Evolutionary conservation across 192 early-diverging fungal species (phyloP).

Genomic region (Chytriomyces confervae): DNA sequence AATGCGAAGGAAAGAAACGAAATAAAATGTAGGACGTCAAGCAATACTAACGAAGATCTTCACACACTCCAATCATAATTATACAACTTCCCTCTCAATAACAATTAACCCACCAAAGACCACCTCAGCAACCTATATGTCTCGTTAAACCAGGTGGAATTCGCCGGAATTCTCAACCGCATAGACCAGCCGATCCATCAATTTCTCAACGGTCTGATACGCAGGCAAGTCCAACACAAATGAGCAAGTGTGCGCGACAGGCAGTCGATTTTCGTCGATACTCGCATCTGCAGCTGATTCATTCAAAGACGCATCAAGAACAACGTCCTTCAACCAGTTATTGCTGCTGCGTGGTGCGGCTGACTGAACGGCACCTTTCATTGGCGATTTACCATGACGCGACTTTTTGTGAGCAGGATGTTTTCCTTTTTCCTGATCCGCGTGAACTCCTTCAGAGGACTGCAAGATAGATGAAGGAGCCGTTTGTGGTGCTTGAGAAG

Average conservation of each 20-base stretch:
- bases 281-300: conserved; percentile 6
- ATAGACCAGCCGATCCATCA: conserved; percentile 33
- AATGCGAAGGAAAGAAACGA: no score
- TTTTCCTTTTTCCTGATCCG: conserved; percentile 5
- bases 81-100: no score
- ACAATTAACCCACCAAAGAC: no score
- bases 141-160: conserved; percentile 33
- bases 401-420: conserved; percentile 2
- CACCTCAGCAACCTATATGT: no score
- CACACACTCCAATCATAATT: no score
- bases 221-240: conserved; percentile 32
- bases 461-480: no score
- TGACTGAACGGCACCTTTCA: neutral
- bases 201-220: conserved; percentile 28
- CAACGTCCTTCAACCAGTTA: conserved; percentile 8
- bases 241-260: conserved; percentile 32
- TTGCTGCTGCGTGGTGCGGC: neutral
- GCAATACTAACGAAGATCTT: no score
- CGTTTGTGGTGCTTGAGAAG: neutral
- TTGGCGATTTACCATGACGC: conserved; percentile 6
- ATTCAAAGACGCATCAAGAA: conserved; percentile 22
- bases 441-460: neutral
- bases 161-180: conserved; percentile 30
- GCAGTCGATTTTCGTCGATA: conserved; percentile 23
- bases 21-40: no score